Percentiles rank a stretch among this genome's conserved stretches.
Conservation (phyloP, 163 green algal genomes). For the Prototheca wickerhamii region DNA sequence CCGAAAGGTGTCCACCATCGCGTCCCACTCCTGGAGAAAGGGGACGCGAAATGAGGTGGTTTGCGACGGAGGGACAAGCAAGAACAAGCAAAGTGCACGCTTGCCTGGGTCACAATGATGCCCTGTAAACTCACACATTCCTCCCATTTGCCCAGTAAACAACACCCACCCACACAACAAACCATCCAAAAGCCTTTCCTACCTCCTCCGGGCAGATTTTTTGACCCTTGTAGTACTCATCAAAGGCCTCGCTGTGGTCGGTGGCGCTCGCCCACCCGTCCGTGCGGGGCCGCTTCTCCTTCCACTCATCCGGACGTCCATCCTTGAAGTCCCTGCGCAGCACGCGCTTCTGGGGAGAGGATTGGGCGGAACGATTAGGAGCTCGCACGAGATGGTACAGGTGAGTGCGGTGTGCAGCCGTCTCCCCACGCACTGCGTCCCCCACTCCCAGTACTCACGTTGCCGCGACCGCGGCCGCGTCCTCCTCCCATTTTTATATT, state of each 20-base stretch:
- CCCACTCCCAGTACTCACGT: not conserved
- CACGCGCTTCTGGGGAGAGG: conserved; percentile 17
- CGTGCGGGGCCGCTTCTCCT: conserved; percentile 17
- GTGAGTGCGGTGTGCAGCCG: too few species aligned
- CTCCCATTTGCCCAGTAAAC: not conserved
- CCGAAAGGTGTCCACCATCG: conserved; percentile 69
- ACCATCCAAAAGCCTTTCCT: not conserved
- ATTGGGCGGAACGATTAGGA: not conserved
- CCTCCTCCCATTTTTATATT: conserved; percentile 3
- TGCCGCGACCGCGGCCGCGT: not conserved
- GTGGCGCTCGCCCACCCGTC: conserved; percentile 5
- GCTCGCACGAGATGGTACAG: not conserved
- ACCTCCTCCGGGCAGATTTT: conserved; percentile 16
- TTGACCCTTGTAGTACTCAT: conserved; percentile 85
- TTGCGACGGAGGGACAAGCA: too few species aligned
- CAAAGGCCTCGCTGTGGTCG: conserved; percentile 60
- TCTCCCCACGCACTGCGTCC: too few species aligned
- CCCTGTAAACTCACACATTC: too few species aligned
- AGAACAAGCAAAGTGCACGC: not conserved
- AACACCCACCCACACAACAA: not conserved
- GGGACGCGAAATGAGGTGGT: not conserved
- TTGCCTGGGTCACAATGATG: too few species aligned
- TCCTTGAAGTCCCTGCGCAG: conserved; percentile 9
- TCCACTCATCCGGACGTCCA: not conserved
- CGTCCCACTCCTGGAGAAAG: conserved; percentile 71